A percentile compares a stretch with the other conserved stretches of the same genome.
These are phyloP conservation scores for Bisporella sp. DNA, from an alignment of 2,329 filamentous ascomycete genomes.

Conservation along the genomic window DNA sequence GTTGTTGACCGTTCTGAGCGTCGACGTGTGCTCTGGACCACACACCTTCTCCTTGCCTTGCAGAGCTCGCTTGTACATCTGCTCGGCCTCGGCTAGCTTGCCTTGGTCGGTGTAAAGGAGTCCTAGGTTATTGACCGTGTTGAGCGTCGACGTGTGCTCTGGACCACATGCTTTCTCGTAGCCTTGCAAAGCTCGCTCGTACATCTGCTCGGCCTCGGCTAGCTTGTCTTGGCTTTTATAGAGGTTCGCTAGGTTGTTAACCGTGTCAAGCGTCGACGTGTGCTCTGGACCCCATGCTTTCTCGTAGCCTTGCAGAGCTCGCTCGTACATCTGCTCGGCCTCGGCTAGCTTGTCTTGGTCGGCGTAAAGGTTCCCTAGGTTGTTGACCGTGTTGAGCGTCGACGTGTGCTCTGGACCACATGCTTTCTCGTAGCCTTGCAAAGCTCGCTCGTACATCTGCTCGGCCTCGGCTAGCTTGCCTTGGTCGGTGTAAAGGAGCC, in stretches of 20 bases:
- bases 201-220: slow-evolving; percentile 3
- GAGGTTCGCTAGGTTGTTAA: slow-evolving; percentile 5
- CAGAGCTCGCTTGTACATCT: neutral
- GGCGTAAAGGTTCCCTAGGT: slow-evolving; percentile 1
- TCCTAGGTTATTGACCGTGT: neutral
- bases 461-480: too few relatives aligned
- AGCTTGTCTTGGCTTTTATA: slow-evolving; percentile 18
- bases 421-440: slow-evolving; percentile 13
- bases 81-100: neutral
- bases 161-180: slow-evolving; percentile 20
- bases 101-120: slow-evolving; percentile 10
- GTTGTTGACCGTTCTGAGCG: neutral
- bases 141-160: slow-evolving; percentile 9
- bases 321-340: too few relatives aligned
- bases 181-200: slow-evolving; percentile 4
- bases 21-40: neutral
- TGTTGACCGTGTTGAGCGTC: slow-evolving; percentile 5
- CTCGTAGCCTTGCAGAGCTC: too few relatives aligned
- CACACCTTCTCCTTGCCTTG: neutral
- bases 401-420: slow-evolving; percentile 9
- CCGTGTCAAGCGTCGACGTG: neutral
- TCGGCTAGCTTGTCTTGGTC: too few relatives aligned
- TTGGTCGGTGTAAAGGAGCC: too few relatives aligned
- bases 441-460: too few relatives aligned
- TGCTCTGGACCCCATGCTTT: neutral